Evolutionary conservation across 164 flowering plant genomes (phyloP), one percentile per base, ranked within the genome.

Genomic region (Aristolochia contorta): DNA sequence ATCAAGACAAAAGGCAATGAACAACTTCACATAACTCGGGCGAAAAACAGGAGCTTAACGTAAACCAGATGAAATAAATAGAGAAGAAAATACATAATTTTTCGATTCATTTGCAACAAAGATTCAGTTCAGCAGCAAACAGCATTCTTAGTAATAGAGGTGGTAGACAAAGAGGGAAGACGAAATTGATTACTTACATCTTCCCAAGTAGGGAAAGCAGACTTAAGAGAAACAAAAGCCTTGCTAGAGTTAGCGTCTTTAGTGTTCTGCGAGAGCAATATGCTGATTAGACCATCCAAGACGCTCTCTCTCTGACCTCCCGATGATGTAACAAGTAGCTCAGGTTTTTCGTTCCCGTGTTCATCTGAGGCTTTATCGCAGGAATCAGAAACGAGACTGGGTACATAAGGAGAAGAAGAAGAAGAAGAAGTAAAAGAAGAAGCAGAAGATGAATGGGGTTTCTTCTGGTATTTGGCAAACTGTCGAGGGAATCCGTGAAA

Each of bases 191-290:
- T 54, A 54, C 80, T 47, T 65, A 88, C 97, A 62, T 81, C 72
- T 65, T 87, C 87, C 98, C 96, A 92, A 41, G 82, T 63, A 3
- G 89, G 93, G 62, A 85, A 92, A 50, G 80, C 72, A 37, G 80
- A 71, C 57, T 89, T 89, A 64, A 89, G 91, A 56, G 87, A 82
- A 65, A 75, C 77, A 62, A 92, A 92, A 59, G 98, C 98, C 72
- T 69, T 80, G 45, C 55, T 72, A 18, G 95, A 80, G 64, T 89
- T 92, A 24, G 57, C 70, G 59, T 92, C 96, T 16, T 93, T 91
- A 1, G 98, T 89, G 63, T 92, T 92, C 74, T 92, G 98, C 1
- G 93, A 85, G 6, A 89, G 78, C 37, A 92, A 61, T 7, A 77
- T 83, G 68, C 79, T 82, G 48, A 89, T 77, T 6, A 92, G 61